Base-by-base conservation (phyloP, 257 asterid genomes). In the Solanum peruvianum region DNA sequence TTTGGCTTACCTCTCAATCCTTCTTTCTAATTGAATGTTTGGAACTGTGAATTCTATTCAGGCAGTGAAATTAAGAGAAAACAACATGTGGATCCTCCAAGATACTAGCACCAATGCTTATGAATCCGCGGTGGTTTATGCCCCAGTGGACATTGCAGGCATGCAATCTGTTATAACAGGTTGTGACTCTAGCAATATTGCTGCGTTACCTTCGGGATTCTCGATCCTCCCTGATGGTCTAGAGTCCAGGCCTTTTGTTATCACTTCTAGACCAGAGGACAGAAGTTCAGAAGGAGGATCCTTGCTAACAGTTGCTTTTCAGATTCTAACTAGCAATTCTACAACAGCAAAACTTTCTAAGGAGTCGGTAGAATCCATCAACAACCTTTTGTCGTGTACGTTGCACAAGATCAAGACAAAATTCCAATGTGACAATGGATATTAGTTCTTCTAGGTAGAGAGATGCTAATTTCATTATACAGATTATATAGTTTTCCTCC, bases 131-230 rank as follows among this genome's bases (percentile, higher is more conserved):
- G 92, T 96, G 41, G 90, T 93, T 25, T 96, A 93, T 52, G 94
- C 98, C 21, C 98, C 98, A 0, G 96, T 93, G 87, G 98, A 94
- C 89, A 89, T 91, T 89, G 88, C 87, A 3, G 92, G 91, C 88
- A 93, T 94, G 94, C 96, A 95, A 86, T 91, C 98, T 1, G 96
- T 95, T 72, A 92, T 95, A 90, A 90, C 96, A 62, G 99, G 99
- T 27, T 90, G 97, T 6, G 97, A 95, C 92, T 94, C 98, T 1
- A 94, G 95, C 93, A 92, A 90, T 83, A 86, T 91, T 16, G 93
- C 94, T n/a, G 70, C 94, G n/a, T 89, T 94, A 27, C 93, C 98
- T 45, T 96, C 97, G 0, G 99, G 98, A 41, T 96, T 94, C 93
- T 93, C 96, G 27, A 93, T 96, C 84, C 94, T 94, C 27, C 92